Conservation (phyloP, 345 rosid species). For the Clausena lansium region DNA sequence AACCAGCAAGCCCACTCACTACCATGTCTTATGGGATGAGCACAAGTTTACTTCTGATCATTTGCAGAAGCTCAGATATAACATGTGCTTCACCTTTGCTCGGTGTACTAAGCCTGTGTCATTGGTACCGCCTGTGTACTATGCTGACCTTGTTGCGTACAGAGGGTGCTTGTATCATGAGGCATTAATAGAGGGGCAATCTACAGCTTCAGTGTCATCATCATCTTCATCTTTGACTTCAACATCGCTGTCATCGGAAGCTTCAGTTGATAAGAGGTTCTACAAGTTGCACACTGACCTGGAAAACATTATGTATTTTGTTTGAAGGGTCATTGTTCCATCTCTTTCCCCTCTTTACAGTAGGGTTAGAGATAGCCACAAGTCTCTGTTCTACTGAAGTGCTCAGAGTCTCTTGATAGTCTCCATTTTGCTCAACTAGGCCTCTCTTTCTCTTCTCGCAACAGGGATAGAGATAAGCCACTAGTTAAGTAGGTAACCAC, state of each 20-base stretch:
- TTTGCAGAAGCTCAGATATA: slow-evolving; percentile 65
- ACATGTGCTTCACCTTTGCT: slow-evolving; percentile 83
- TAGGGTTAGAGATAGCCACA: not conserved
- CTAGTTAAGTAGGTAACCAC: not conserved
- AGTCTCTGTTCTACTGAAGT: not conserved
- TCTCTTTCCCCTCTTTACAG: not conserved
- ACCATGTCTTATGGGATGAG: slow-evolving; percentile 75
- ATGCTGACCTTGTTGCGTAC: slow-evolving; percentile 83
- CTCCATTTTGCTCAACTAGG: not conserved
- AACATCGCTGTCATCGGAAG: slow-evolving; percentile 35
- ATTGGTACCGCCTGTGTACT: slow-evolving; percentile 76
- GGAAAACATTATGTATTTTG: slow-evolving; percentile 70
- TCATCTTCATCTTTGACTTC: slow-evolving; percentile 41
- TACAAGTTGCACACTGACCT: slow-evolving; percentile 59
- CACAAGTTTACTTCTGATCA: slow-evolving; percentile 60
- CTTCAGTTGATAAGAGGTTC: slow-evolving; percentile 39
- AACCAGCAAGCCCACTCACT: slow-evolving; percentile 88
- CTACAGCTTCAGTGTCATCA: slow-evolving; percentile 45
- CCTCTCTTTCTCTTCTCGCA: not conserved
- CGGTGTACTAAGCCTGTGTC: slow-evolving; percentile 88
- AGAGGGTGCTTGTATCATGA: slow-evolving; percentile 74
- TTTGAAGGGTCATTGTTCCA: slow-evolving; percentile 35
- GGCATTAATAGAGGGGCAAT: slow-evolving; percentile 43
- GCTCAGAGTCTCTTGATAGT: not conserved
- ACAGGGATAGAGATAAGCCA: not conserved